These are phyloP conservation scores for Candida glucosophila DNA, from an alignment of 1,139 yeast species.

Conservation along the genomic window DNA sequence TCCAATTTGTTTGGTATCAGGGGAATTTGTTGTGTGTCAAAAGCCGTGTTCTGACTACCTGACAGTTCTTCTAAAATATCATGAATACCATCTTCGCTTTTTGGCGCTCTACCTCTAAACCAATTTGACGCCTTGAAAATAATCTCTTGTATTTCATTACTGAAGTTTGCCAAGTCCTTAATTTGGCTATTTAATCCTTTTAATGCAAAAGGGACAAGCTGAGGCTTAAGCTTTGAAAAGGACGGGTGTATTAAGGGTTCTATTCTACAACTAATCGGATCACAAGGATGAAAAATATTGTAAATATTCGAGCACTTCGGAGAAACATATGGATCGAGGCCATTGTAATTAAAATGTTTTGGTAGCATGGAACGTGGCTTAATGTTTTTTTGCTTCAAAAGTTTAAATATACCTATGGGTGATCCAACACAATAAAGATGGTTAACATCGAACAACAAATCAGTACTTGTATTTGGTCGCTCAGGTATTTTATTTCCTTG, in stretches of 20 bases:
- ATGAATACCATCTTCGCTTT: neutral
- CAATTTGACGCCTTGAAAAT: conserved; percentile 37
- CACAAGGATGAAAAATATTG: conserved; percentile 81
- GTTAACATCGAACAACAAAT: conserved; percentile 61
- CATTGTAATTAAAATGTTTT: conserved; percentile 11
- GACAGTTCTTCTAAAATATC: neutral
- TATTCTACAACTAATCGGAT: conserved; percentile 78
- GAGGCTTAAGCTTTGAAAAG: conserved; percentile 53
- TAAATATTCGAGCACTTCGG: conserved; percentile 58
- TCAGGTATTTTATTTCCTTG: conserved; percentile 28
- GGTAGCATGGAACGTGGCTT: conserved; percentile 25
- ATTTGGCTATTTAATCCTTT: conserved; percentile 38
- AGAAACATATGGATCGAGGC: conserved; percentile 11
- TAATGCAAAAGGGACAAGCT: conserved; percentile 48
- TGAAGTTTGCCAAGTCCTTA: conserved; percentile 28
- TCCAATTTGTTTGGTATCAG: too few species aligned
- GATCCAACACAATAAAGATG: conserved; percentile 80
- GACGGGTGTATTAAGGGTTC: conserved; percentile 66
- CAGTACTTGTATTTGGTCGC: conserved; percentile 10
- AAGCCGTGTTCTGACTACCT: neutral
- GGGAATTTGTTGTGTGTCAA: conserved; percentile 1
- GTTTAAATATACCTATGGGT: conserved; percentile 80
- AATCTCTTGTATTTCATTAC: conserved; percentile 38
- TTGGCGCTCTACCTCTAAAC: conserved; percentile 14
- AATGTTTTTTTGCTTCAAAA: conserved; percentile 53